Percentiles rank a stretch among this genome's conserved stretches.
These are phyloP conservation scores for Pueraria montana DNA, from an alignment of 306 rosid genomes.

Conservation along the genomic window DNA sequence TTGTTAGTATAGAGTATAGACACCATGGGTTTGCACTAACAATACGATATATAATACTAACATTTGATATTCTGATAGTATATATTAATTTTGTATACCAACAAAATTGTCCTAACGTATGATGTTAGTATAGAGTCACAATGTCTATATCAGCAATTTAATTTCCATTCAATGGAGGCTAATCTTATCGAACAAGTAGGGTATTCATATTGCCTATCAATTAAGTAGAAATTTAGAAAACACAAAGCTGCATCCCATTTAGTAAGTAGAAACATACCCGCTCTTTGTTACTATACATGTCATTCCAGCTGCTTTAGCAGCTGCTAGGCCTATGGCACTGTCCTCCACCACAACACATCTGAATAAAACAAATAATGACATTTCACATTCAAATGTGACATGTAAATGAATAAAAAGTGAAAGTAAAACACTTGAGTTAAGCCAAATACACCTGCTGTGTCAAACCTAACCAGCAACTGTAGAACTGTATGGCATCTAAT, in stretches of 20 bases:
- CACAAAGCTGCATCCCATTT: neutral
- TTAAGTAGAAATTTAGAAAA: constrained; percentile 26
- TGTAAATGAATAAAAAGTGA: constrained; percentile 17
- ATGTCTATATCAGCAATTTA: neutral
- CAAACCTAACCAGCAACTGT: constrained; percentile 38
- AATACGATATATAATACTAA: neutral
- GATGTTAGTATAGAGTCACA: neutral
- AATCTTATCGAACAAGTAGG: neutral
- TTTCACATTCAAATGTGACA: constrained; percentile 39
- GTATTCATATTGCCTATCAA: constrained; percentile 23
- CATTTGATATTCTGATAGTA: neutral
- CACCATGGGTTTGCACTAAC: neutral
- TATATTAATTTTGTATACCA: neutral
- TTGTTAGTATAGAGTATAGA: neutral
- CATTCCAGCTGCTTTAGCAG: constrained; percentile 97
- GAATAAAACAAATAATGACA: constrained; percentile 37
- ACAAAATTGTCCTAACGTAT: neutral
- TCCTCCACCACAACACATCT: constrained; percentile 98
- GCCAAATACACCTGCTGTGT: constrained; percentile 19
- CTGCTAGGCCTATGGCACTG: constrained; percentile 95
- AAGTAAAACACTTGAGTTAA: neutral
- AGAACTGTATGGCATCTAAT: constrained; percentile 17
- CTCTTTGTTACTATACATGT: constrained; percentile 92
- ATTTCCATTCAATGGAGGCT: neutral
- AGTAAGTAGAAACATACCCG: constrained; percentile 61